Evolutionary conservation across 192 early-diverging fungal species (phyloP), one percentile per base, ranked within the genome.

Genomic region (Backusella tarrabulga): DNA sequence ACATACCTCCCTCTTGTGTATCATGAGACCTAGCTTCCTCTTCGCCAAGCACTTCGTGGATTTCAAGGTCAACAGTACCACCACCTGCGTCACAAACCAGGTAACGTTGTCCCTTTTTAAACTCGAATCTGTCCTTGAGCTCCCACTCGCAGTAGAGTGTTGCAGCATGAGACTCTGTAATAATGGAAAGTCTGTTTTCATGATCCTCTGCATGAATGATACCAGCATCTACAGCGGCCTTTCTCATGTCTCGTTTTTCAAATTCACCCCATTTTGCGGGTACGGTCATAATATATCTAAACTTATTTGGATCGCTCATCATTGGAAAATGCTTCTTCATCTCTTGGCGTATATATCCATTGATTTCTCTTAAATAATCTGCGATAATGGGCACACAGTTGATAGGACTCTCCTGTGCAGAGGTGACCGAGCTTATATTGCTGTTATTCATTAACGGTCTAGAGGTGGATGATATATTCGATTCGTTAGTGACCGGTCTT

Each of bases 1-100:
- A 71, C 42, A 74, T 80, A 8, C 72, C 67, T 17, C 74, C 70
- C 34, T 78, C 52, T 4, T 23, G 12, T 68, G 32, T n/a, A 40
- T 70, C 21, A 36, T 23, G 15, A 7, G 35, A 21, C 17, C 68
- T 41, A 40, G 38, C 9, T 41, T 41, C 36, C 9, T 34, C n/a
- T 36, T 36, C 35, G 41, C 35, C 68, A 70, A 40, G 35, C 19
- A 40, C 40, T 42, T 70, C 68, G 34, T 41, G 52, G 1, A n/a
- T 32, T 4, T 80, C 84, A 32, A 86, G 67, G 68, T 86, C 80
- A 54, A 86, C 83, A 23, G 85, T 86, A 35, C 83, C 83, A 52
- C 85, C 85, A 68, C 85, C 85, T 34, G 80, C 80, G 66, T 86
- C 85, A 46, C 82, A 83, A 32, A 86, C 77, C 80, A 84, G 82